Base-by-base conservation (phyloP, 352 stramenopile species). In the Pythium rishiriense region DNA sequence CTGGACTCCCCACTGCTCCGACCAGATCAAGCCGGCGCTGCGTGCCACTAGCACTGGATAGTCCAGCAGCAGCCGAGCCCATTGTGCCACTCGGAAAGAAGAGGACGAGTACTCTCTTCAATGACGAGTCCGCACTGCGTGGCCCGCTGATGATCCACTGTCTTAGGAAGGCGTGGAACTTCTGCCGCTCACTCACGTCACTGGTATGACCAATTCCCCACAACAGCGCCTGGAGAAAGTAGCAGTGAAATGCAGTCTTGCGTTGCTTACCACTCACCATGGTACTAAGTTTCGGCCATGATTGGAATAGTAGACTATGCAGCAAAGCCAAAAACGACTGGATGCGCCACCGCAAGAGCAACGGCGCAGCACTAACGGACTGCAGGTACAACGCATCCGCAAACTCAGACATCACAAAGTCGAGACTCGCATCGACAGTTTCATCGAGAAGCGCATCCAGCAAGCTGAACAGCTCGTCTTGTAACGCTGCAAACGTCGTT, bases 171-270 rank as follows among this genome's bases (percentile, higher is more conserved):
- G 71, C 48, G 58, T 94, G 73, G 28, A 91, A 94, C 19, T 79
- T 85, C 0, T 79, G 68, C 1, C 81, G 73, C 37, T 94, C 85
- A 21, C 66, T 47, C 7, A 46, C 24, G 39, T 76, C 59, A 9
- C 64, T 66, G 0, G 85, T 91, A 59, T 73, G 68, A 1, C 85
- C 85, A 8, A 94, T 62, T 7, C 85, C 77, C 85, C 85, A 94
- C 5, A 94, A 73, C 1, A 94, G 63, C 14, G 81, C 75, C 45
- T 92, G 85, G 5, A 94, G 58, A 45, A 84, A 93, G 24, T 83
- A 76, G 52, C 81, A 91, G 33, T 89, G 74, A 5, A 88, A 58
- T 0, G 80, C 73, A 21, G 76, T 87, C 24, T 68, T 76, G 11
- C 80, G 72, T 51, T 91, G 81, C 53, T 93, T 91, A 2, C 68